Conservation (phyloP, 2,329 filamentous ascomycete species). For the Diaporthe citri region DNA sequence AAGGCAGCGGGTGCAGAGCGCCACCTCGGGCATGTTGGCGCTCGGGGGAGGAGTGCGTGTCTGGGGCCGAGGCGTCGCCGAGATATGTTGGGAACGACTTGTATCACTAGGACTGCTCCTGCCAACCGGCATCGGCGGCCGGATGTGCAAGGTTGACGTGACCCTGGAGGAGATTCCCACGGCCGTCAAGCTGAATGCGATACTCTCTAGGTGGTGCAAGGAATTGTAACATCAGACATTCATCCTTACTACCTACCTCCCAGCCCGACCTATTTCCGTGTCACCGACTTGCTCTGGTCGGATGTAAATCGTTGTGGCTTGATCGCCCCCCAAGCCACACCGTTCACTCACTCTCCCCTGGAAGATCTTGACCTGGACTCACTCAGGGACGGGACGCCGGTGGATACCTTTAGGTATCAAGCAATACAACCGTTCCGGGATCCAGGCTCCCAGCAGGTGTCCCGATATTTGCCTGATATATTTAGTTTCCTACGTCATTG, state of each 20-base stretch:
- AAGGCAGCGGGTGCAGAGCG: slow-evolving; percentile 78
- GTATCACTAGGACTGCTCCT: slow-evolving; percentile 77
- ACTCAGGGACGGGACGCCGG: background rate
- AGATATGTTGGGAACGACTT: slow-evolving; percentile 81
- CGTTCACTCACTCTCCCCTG: background rate
- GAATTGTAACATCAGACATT: slow-evolving; percentile 54
- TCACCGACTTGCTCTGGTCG: background rate
- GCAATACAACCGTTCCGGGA: slow-evolving; percentile 14
- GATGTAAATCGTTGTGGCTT: background rate
- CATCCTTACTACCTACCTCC: background rate
- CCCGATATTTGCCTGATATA: slow-evolving; percentile 8
- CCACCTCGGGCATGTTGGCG: slow-evolving; percentile 75
- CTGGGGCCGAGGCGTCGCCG: slow-evolving; percentile 81
- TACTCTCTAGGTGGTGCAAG: slow-evolving; percentile 80
- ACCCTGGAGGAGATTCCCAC: slow-evolving; percentile 81
- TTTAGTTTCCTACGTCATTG: slow-evolving; percentile 24
- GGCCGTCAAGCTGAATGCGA: slow-evolving; percentile 68
- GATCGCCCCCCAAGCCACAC: background rate
- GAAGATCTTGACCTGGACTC: slow-evolving; percentile 1
- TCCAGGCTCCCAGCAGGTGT: background rate
- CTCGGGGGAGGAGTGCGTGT: slow-evolving; percentile 75
- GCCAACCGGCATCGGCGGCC: slow-evolving; percentile 71
- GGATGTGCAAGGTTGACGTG: slow-evolving; percentile 82
- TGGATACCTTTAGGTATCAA: slow-evolving; percentile 24
- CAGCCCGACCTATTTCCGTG: background rate